phyloP scores from a whole-genome alignment of 1,284 basidiomycete genomes.

The Fomitopsis betulina region DNA sequence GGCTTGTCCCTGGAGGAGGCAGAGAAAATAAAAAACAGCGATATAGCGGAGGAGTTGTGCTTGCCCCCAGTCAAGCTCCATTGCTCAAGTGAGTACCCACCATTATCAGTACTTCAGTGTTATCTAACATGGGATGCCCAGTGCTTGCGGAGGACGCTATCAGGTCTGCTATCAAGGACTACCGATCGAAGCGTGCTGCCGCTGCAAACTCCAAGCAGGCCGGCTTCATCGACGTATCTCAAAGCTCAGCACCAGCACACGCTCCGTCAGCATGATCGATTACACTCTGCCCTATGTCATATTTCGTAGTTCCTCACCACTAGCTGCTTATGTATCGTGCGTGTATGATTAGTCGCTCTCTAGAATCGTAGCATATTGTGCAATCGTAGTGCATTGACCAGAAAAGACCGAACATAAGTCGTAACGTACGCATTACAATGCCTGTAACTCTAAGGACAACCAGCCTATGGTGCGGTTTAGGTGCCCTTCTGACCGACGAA shows the following conservation, averaged over 20 bases:
- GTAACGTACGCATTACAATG: not conserved
- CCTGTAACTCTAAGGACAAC: no score
- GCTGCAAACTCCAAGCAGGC: conserved; percentile 46
- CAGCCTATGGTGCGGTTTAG: conserved; percentile 5
- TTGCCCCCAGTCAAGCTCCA: conserved; percentile 96
- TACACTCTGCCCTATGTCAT: not conserved
- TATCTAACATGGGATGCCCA: conserved; percentile 28
- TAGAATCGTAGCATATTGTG: not conserved
- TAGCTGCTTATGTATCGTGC: not conserved
- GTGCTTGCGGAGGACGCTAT: conserved; percentile 99
- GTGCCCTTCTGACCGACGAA: conserved; percentile 68
- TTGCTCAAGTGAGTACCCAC: conserved; percentile 65
- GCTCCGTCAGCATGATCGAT: conserved; percentile 30
- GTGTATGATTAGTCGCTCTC: conserved; percentile 7
- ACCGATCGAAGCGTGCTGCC: conserved; percentile 72
- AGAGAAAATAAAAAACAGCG: conserved; percentile 96
- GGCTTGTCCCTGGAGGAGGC: conserved; percentile 93
- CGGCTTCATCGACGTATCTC: conserved; percentile 76
- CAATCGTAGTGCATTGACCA: not conserved
- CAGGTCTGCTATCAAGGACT: conserved; percentile 90
- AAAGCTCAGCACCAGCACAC: conserved; percentile 59
- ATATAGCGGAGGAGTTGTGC: conserved; percentile 95
- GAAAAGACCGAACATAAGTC: not conserved
- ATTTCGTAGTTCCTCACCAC: not conserved
- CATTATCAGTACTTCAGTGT: conserved; percentile 7